Evolutionary conservation across 23 red algal genomes (phyloP).

Genomic region (Cyanidioschyzon merolae): DNA sequence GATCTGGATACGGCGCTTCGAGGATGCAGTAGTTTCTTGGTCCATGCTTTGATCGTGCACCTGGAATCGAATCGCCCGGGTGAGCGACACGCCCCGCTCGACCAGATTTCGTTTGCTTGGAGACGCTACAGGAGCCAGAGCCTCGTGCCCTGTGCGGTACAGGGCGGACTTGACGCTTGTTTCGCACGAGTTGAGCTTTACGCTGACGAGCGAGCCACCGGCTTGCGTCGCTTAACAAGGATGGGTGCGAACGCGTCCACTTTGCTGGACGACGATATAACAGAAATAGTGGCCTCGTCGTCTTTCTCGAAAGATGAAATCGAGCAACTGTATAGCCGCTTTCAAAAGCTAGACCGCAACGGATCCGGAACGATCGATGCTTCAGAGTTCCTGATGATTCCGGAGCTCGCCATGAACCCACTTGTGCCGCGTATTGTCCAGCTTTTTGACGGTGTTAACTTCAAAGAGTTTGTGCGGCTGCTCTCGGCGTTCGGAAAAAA

Average conservation of each 20-base stretch:
- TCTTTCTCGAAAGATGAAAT: constrained; percentile 47
- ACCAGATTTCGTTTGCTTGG: too few relatives aligned
- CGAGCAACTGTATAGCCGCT: constrained; percentile 87
- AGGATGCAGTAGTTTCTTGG: too few relatives aligned
- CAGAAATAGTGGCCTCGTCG: constrained; percentile 63
- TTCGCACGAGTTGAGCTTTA: too few relatives aligned
- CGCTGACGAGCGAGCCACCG: too few relatives aligned
- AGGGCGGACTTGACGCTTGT: too few relatives aligned
- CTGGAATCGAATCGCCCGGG: too few relatives aligned
- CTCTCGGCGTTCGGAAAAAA: constrained; percentile 43
- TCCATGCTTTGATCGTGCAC: too few relatives aligned
- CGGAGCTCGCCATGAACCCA: constrained; percentile 98
- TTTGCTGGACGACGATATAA: constrained; percentile 88
- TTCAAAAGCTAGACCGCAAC: constrained; percentile 92
- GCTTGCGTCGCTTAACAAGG: too few relatives aligned
- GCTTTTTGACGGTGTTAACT: constrained; percentile 80
- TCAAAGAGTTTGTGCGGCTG: constrained; percentile 68
- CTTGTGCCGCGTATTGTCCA: constrained; percentile 72
- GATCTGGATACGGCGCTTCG: too few relatives aligned
- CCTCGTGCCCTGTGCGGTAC: too few relatives aligned
- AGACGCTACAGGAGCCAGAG: too few relatives aligned
- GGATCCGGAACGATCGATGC: constrained; percentile 73
- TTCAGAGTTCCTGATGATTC: constrained; percentile 76
- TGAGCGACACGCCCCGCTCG: too few relatives aligned
- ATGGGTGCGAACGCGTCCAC: constrained; percentile 93